Base-by-base conservation (phyloP, 176 grass and related monocot species). In the Hordeum marinum region DNA sequence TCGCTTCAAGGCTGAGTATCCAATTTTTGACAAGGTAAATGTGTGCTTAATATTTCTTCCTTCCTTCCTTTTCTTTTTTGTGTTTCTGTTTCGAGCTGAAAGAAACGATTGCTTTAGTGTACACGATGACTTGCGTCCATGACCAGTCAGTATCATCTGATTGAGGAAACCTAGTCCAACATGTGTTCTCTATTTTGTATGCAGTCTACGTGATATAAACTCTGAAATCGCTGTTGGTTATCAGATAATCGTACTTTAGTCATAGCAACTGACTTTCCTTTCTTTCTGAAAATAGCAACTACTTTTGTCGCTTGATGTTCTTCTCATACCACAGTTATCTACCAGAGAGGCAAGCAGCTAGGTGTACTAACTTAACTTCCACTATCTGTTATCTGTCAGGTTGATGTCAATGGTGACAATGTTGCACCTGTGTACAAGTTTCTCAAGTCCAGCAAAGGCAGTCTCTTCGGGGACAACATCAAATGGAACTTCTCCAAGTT, bases 401-500 rank as follows among this genome's bases (percentile, higher is more conserved):
- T 98, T 78, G 91, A 95, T 83, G 93, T 98, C 20, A 96, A 98
- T 83, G 96, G 96, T 37, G 75, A 90, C 4, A 87, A 89, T 46
- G 57, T 87, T 68, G 96, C 96, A 17, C 91, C 91, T 9, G 65
- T 99, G 62, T 99, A 94, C 88, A 94, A 97, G 80, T 97, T 91
- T 64, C 86, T 94, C 55, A 97, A 91, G 72, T 88, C 86, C 1
- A 97, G 84, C 88, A 97, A 97, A 94, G 92, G 90, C 20, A 36
- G 92, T 27, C 63, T 94, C 20, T 94, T 94, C 29, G 95, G 92
- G 0, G 90, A 93, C 17, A 81, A 84, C 62, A 97, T 97, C 60
- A 97, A 94, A 54, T 97, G 95, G 95, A 97, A 97, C 87, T 97
- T 97, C 87, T 78, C 95, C 1, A 97, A 94, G 82, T 97, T 97